These are phyloP conservation scores for Toxicodendron radicans DNA, from an alignment of 345 rosid species.

Conservation along the genomic window DNA sequence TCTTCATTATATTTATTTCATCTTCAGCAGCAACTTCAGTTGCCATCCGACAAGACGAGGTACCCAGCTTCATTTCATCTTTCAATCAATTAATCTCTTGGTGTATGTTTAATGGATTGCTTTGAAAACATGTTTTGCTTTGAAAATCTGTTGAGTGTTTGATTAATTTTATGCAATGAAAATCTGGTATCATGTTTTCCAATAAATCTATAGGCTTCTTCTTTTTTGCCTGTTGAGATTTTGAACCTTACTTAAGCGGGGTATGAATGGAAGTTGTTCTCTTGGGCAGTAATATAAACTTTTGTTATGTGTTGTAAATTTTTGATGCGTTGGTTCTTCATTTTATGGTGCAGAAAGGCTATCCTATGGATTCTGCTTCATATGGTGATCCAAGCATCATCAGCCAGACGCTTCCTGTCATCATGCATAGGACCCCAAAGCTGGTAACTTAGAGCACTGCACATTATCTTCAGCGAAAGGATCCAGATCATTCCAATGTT, in stretches of 20 bases:
- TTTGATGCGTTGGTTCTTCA: constrained; percentile 14
- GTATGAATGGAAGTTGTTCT: constrained; percentile 1
- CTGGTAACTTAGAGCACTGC: constrained; percentile 42
- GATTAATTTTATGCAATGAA: too few relatives aligned
- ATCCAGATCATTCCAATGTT: constrained; percentile 17
- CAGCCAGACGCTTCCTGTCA: constrained; percentile 82
- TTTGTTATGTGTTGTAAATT: constrained; percentile 14
- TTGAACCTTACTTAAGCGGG: constrained; percentile 6
- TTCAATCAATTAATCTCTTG: too few relatives aligned
- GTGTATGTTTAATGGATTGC: too few relatives aligned
- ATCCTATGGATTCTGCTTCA: constrained; percentile 73
- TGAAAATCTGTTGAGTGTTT: too few relatives aligned
- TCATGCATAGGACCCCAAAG: constrained; percentile 71
- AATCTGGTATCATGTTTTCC: neutral
- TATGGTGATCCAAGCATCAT: constrained; percentile 82
- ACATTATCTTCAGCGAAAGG: constrained; percentile 20
- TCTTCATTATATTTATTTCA: too few relatives aligned
- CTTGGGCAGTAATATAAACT: neutral
- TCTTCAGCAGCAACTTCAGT: too few relatives aligned
- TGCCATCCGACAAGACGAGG: too few relatives aligned
- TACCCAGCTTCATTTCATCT: too few relatives aligned
- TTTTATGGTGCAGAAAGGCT: constrained; percentile 75
- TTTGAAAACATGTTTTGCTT: too few relatives aligned
- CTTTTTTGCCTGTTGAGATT: neutral
- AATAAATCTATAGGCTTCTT: neutral